Evolutionary conservation across 2,329 filamentous ascomycete species (phyloP), one percentile per base, ranked within the genome.

Genomic region (Diaporthe sp.): DNA sequence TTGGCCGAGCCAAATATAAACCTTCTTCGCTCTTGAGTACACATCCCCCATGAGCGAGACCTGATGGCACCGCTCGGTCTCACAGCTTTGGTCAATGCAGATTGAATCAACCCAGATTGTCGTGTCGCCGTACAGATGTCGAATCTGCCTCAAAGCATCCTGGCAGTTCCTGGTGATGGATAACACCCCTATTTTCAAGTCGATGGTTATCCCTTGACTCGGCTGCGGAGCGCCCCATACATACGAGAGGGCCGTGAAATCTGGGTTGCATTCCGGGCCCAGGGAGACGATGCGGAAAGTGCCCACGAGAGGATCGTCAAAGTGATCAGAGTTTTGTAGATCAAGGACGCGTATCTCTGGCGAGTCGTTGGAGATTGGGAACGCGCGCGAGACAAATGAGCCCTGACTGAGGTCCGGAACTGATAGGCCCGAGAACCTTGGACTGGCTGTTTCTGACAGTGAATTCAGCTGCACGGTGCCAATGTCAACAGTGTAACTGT

Each of bases 21-120:
- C 57, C 8, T 39, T 60, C 34, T 25, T 17, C 3, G 57, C 57
- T 2, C 34, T 39, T 6, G 57, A 39, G 34, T 60, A 60, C 1
- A 60, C 57, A 25, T 60, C 57, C 6, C 57, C 57, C 57, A 60
- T 60, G 4, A 60, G 57, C 2, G 34, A 39, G 6, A 60, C 57
- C 4, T 60, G 57, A n/a, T 60, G 57, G 9, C 13, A 13, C 20
- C 57, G 57, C 12, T 60, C 57, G 34, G 34, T n/a, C 17, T 60
- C 20, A 34, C 20, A 39, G 13, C 12, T 20, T 31, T 60, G 57
- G 22, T 60, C 57, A 12, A 60, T 60, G 2, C 57, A 60, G 34
- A 60, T 60, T 4, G 57, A 60, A 31, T 60, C 57, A 7, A 60
- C 57, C 57, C 57, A 60, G 9, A 60, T 60, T 22, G 57, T 60